Percentiles rank a stretch among this genome's conserved stretches.
Conservation (phyloP, 2,329 filamentous ascomycete species). For the Rhynchosporium secalis region DNA sequence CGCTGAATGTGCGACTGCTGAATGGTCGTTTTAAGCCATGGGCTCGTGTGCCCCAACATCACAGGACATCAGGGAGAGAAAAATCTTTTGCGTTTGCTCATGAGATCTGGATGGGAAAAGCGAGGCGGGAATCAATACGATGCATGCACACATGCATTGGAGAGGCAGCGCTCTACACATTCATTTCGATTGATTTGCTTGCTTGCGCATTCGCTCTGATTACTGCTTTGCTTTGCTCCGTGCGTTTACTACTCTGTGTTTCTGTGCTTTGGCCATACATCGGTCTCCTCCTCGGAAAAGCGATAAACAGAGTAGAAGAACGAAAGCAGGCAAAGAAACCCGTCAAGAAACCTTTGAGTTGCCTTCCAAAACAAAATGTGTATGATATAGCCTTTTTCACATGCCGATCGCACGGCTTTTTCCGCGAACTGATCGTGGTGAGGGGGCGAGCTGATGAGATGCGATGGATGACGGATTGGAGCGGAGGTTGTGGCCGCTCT, state of each 20-base stretch:
- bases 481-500: no score
- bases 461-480: no score
- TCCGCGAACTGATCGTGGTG: no score
- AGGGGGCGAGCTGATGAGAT: no score
- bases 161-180: background rate
- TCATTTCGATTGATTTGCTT: background rate
- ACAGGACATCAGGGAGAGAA: background rate
- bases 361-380: no score
- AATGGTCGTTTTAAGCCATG: constrained; percentile 12
- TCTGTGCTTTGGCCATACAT: background rate
- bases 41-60: constrained; percentile 20
- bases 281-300: background rate
- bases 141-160: background rate
- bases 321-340: no score
- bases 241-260: constrained; percentile 1
- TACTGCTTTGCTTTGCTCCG: constrained; percentile 2
- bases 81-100: constrained; percentile 8
- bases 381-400: no score
- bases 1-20: constrained; percentile 9
- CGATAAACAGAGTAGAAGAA: no score
- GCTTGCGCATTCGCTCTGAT: background rate
- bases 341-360: no score
- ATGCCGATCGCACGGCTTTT: no score
- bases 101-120: background rate
- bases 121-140: background rate